Conservation (phyloP, 495 filamentous ascomycete genomes). For the Aspergillus sclerotiicarbonarius region DNA sequence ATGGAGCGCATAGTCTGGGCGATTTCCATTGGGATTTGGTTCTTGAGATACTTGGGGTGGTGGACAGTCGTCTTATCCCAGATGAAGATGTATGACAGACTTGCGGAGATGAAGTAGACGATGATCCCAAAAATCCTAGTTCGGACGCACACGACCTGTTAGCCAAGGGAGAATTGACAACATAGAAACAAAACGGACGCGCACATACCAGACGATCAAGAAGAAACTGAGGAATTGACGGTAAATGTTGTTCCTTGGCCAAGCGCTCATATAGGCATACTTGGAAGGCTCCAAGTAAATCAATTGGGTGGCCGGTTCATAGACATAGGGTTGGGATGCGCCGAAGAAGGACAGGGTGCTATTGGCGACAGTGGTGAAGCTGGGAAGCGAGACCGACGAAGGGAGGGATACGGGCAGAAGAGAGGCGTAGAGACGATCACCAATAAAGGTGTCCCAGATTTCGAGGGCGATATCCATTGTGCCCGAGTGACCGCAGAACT, state of each 20-base stretch:
- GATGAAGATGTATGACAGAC: conserved; percentile 84
- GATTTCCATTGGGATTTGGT: conserved; percentile 88
- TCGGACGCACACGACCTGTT: conserved; percentile 2
- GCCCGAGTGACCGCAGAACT: neutral
- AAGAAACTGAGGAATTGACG: conserved; percentile 77
- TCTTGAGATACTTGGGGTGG: conserved; percentile 93
- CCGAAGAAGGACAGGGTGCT: conserved; percentile 42
- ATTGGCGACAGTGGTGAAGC: conserved; percentile 40
- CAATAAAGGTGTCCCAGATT: conserved; percentile 76
- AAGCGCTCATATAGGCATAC: conserved; percentile 79
- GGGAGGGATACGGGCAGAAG: conserved; percentile 61
- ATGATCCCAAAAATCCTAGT: conserved; percentile 77
- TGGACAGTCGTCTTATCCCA: conserved; percentile 89
- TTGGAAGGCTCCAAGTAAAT: conserved; percentile 67
- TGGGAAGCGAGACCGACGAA: conserved; percentile 44
- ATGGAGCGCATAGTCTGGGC: conserved; percentile 69
- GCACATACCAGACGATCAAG: conserved; percentile 76
- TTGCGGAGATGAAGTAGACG: conserved; percentile 80
- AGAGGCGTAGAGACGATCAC: conserved; percentile 76
- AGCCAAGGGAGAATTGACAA: conserved; percentile 1
- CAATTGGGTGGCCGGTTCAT: conserved; percentile 69
- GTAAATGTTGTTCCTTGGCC: conserved; percentile 75
- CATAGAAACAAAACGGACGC: neutral
- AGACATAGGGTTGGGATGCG: conserved; percentile 53
- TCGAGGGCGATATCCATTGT: conserved; percentile 91